Conservation (phyloP, 2,329 filamentous ascomycete genomes). For the Sporothrix pseudoabietina region DNA sequence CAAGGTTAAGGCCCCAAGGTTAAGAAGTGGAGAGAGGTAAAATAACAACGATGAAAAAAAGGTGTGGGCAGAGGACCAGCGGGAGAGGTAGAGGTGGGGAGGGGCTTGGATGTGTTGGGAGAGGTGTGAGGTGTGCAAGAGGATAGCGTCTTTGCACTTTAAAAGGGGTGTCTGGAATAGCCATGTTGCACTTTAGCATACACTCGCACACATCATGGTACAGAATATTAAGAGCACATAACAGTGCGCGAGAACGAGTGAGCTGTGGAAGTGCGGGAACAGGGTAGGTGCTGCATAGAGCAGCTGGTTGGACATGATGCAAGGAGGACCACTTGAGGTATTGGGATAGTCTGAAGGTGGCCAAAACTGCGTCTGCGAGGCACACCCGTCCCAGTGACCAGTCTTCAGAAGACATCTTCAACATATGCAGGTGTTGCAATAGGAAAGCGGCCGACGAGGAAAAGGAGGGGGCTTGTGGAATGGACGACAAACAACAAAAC, state of each 20-base stretch:
- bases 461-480: background rate
- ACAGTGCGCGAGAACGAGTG: background rate
- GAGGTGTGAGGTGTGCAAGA: slow-evolving; percentile 21
- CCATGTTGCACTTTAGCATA: slow-evolving; percentile 2
- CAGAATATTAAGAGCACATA: slow-evolving; percentile 6
- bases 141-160: slow-evolving; percentile 3
- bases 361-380: background rate
- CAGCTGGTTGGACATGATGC: slow-evolving; percentile 9
- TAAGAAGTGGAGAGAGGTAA: slow-evolving; percentile 31
- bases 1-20: slow-evolving; percentile 27
- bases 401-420: background rate
- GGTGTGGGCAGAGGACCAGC: slow-evolving; percentile 15
- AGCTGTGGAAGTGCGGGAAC: background rate
- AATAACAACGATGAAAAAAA: slow-evolving; percentile 23
- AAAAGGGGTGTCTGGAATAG: background rate
- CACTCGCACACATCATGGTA: slow-evolving; percentile 1
- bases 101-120: slow-evolving; percentile 10
- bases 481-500: background rate
- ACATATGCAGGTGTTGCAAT: background rate
- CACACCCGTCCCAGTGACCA: background rate
- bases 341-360: background rate
- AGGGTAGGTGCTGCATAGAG: background rate
- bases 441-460: background rate
- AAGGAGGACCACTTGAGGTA: background rate
- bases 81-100: slow-evolving; percentile 5